A percentile compares a stretch with the other conserved stretches of the same genome.
Conservation (phyloP, 352 stramenopile species). For the Aphanomyces stellatus region DNA sequence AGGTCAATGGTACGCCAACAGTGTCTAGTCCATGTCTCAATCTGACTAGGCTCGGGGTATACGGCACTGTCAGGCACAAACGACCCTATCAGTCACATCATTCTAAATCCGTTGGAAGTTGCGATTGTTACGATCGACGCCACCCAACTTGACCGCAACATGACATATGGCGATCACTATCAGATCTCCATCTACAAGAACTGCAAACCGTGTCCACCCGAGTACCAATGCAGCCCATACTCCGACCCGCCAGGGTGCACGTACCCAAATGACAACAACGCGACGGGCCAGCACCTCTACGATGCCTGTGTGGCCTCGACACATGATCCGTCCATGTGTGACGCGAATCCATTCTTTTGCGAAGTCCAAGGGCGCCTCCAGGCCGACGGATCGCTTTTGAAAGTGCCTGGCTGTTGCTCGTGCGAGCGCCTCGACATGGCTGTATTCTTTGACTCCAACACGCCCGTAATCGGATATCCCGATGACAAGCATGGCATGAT, state of each 20-base stretch:
- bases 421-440: slow-evolving; percentile 85
- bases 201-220: slow-evolving; percentile 92
- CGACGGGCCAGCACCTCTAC: slow-evolving; percentile 33
- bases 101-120: slow-evolving; percentile 85
- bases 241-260: slow-evolving; percentile 38
- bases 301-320: slow-evolving; percentile 35
- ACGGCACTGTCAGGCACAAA: slow-evolving; percentile 60
- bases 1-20: slow-evolving; percentile 31
- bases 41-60: slow-evolving; percentile 36
- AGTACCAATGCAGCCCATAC: slow-evolving; percentile 82
- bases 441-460: slow-evolving; percentile 76
- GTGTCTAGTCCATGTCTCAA: too few species aligned
- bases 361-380: slow-evolving; percentile 27
- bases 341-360: slow-evolving; percentile 60
- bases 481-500: slow-evolving; percentile 95
- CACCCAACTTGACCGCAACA: slow-evolving; percentile 80
- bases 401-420: slow-evolving; percentile 69
- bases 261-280: slow-evolving; percentile 54
- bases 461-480: slow-evolving; percentile 65
- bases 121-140: slow-evolving; percentile 91
- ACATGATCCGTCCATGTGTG: slow-evolving; percentile 35
- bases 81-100: slow-evolving; percentile 49
- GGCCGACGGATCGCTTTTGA: slow-evolving; percentile 22
- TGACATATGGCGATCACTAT: slow-evolving; percentile 96
- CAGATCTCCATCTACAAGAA: slow-evolving; percentile 90